Percentiles rank a stretch among this genome's conserved stretches.
Conservation (phyloP, 192 early-diverging fungal species). For the Obelidium mucronatum region DNA sequence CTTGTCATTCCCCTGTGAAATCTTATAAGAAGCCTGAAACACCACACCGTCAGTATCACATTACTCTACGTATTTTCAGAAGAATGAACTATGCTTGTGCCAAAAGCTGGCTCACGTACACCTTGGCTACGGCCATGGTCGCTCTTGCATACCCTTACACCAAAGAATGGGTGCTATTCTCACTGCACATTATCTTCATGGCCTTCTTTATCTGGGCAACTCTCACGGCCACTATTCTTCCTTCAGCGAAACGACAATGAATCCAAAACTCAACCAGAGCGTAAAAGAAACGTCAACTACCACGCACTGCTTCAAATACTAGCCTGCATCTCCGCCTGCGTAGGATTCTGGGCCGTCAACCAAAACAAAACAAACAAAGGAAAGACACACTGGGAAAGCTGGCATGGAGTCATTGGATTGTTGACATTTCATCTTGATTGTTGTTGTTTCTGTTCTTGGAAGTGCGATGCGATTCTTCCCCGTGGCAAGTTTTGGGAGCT, state of each 20-base stretch:
- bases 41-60: no score
- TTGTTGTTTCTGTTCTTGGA: background rate
- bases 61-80: no score
- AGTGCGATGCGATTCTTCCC: conserved; percentile 1
- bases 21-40: no score
- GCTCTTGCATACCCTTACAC: background rate
- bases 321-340: background rate
- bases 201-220: conserved; percentile 1
- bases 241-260: background rate
- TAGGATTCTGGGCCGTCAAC: conserved; percentile 22
- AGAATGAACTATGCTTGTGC: no score
- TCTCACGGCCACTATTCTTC: background rate
- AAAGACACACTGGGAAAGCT: conserved; percentile 16
- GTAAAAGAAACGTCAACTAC: background rate
- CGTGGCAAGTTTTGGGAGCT: background rate
- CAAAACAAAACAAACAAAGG: background rate
- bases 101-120: background rate
- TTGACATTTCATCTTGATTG: conserved; percentile 7
- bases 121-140: background rate
- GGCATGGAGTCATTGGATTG: conserved; percentile 11
- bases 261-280: background rate
- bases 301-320: conserved; percentile 21
- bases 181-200: background rate
- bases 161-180: background rate
- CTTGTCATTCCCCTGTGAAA: no score